Conservation (phyloP, 2,329 filamentous ascomycete species). For the Colletotrichum viniferum region DNA sequence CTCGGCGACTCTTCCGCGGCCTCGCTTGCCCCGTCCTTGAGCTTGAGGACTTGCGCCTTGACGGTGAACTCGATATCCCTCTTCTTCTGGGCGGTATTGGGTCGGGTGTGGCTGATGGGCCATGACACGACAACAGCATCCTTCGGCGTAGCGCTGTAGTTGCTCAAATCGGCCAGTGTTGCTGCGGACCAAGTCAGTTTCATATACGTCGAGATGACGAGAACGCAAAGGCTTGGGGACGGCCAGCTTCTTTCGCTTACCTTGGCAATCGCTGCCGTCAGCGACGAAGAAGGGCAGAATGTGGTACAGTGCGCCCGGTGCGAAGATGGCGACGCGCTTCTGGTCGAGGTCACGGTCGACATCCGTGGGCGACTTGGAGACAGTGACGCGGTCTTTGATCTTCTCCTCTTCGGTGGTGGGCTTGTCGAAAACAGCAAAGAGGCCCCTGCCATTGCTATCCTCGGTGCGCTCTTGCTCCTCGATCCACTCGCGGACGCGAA, state of each 20-base stretch:
- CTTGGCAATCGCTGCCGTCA: conserved; percentile 38
- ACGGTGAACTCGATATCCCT: conserved; percentile 33
- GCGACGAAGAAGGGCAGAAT: conserved; percentile 47
- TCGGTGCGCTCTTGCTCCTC: conserved; percentile 42
- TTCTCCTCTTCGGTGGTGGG: conserved; percentile 40
- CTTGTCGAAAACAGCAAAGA: conserved; percentile 47
- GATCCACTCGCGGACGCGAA: conserved; percentile 52
- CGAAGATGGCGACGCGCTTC: conserved; percentile 43
- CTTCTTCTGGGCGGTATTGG: conserved; percentile 26
- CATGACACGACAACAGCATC: conserved; percentile 34
- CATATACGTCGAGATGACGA: background rate
- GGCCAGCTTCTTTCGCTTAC: conserved; percentile 25
- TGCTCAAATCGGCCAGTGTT: conserved; percentile 28
- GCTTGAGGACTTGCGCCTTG: conserved; percentile 32
- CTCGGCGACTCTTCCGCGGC: background rate
- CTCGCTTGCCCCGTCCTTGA: background rate
- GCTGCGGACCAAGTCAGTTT: background rate
- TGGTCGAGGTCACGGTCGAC: conserved; percentile 27
- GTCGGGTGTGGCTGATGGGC: conserved; percentile 32
- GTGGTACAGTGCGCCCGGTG: conserved; percentile 47
- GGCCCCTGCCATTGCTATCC: conserved; percentile 35
- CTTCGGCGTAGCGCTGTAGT: conserved; percentile 28
- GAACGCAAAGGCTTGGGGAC: background rate
- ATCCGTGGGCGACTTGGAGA: conserved; percentile 25
- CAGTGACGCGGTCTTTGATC: conserved; percentile 38